Conservation (phyloP, 345 rosid species). For the Acer campestre region DNA sequence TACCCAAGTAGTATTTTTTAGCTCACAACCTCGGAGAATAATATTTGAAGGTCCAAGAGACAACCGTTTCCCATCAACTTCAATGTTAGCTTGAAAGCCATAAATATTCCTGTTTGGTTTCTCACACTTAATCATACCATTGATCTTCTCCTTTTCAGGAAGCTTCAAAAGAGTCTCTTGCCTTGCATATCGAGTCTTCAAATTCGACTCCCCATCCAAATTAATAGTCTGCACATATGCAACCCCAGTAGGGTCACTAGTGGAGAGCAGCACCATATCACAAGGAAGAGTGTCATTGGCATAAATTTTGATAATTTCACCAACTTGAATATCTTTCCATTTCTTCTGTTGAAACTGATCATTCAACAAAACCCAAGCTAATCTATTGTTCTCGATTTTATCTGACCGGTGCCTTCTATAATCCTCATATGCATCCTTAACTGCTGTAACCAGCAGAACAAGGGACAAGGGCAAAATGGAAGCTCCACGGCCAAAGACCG, state of each 20-base stretch:
- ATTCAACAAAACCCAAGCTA: slow-evolving; percentile 61
- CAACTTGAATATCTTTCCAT: slow-evolving; percentile 84
- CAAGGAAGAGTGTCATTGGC: slow-evolving; percentile 88
- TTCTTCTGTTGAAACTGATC: slow-evolving; percentile 61
- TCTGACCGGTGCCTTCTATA: slow-evolving; percentile 88
- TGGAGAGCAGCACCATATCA: slow-evolving; percentile 86
- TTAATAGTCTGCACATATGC: slow-evolving; percentile 94
- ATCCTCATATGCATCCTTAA: slow-evolving; percentile 97
- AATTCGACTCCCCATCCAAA: slow-evolving; percentile 91
- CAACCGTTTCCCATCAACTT: slow-evolving; percentile 74
- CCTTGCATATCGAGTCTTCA: slow-evolving; percentile 96
- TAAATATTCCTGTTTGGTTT: slow-evolving; percentile 95
- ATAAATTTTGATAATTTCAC: slow-evolving; percentile 74
- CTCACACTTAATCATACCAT: slow-evolving; percentile 86
- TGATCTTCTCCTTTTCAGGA: slow-evolving; percentile 55
- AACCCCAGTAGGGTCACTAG: slow-evolving; percentile 97
- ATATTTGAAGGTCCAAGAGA: slow-evolving; percentile 97
- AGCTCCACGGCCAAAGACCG: slow-evolving; percentile 88
- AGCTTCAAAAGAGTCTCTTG: slow-evolving; percentile 80
- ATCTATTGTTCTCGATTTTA: slow-evolving; percentile 86
- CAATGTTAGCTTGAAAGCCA: slow-evolving; percentile 91
- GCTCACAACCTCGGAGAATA: slow-evolving; percentile 89
- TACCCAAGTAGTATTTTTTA: slow-evolving; percentile 86
- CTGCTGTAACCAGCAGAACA: slow-evolving; percentile 85
- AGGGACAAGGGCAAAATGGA: slow-evolving; percentile 90